Evolutionary conservation across 179 eudicot genomes (phyloP).

Genomic region (Amaranthus tricolor): DNA sequence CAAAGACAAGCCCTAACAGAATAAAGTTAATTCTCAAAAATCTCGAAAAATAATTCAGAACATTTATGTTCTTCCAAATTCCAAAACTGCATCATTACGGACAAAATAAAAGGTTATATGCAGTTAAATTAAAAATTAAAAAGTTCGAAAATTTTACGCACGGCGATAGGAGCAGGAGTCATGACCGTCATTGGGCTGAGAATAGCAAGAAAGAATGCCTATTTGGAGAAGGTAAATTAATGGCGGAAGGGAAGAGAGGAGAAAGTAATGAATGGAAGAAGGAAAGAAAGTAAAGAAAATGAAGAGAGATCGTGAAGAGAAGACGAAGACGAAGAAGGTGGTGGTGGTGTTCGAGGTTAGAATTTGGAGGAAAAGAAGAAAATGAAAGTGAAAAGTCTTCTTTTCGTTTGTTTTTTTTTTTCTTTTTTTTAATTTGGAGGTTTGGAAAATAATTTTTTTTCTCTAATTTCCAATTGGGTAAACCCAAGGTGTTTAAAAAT

Average conservation of each 20-base stretch:
- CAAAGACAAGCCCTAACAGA: constrained; percentile 19
- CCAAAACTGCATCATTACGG: not conserved
- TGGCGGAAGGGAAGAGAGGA: not conserved
- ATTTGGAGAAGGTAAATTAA: not conserved
- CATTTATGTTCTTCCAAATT: not conserved
- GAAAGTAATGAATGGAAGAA: not conserved
- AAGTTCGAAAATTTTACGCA: constrained; percentile 17
- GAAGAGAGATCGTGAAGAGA: constrained; percentile 9
- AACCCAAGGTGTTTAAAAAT: too few relatives aligned
- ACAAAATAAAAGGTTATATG: not conserved
- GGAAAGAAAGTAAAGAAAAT: not conserved
- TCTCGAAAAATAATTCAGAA: not conserved
- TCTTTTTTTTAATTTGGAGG: too few relatives aligned
- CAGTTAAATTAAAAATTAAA: not conserved
- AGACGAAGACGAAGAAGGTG: not conserved
- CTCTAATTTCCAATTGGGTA: too few relatives aligned
- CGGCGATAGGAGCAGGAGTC: constrained; percentile 65
- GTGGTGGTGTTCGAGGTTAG: not conserved
- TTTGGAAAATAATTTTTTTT: too few relatives aligned
- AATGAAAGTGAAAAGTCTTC: not conserved
- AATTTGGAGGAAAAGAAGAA: not conserved
- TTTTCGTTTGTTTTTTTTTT: too few relatives aligned
- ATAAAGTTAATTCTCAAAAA: not conserved
- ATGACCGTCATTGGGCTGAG: constrained; percentile 47
- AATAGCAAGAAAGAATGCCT: constrained; percentile 5